Conservation (phyloP, 2,329 filamentous ascomycete genomes). For the Sporothrix luriei region DNA sequence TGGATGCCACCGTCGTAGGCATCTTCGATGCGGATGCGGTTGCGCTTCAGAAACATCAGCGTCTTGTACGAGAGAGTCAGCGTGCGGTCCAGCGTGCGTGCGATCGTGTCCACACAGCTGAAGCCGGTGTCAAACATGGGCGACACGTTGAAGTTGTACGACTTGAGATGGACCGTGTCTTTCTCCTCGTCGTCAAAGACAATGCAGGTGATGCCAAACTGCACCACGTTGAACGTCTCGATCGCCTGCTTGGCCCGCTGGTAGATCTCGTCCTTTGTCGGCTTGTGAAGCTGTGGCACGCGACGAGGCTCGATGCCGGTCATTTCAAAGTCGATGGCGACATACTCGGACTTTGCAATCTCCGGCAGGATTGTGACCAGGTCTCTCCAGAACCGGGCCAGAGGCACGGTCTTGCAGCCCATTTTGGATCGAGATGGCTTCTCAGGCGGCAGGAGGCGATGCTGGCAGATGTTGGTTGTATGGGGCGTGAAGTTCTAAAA, state of each 20-base stretch:
- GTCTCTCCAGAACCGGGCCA: constrained; percentile 39
- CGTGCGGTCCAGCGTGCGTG: constrained; percentile 39
- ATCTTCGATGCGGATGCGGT: constrained; percentile 39
- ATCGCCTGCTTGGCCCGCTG: constrained; percentile 40
- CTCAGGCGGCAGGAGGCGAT: not conserved
- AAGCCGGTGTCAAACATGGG: constrained; percentile 39
- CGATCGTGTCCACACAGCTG: constrained; percentile 32
- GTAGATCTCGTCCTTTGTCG: constrained; percentile 39
- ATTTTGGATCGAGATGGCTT: not conserved
- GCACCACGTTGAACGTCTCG: constrained; percentile 42
- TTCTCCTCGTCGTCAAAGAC: constrained; percentile 14
- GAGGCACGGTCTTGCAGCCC: constrained; percentile 39
- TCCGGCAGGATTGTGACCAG: constrained; percentile 41
- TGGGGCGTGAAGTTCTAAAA: not conserved
- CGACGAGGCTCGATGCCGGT: constrained; percentile 40
- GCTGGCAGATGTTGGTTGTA: not conserved
- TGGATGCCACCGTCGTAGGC: constrained; percentile 40
- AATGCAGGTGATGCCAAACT: constrained; percentile 46
- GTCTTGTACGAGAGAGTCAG: constrained; percentile 40
- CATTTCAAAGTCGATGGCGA: constrained; percentile 48
- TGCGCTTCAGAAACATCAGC: constrained; percentile 40
- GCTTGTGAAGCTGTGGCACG: not conserved
- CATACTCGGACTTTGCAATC: constrained; percentile 41
- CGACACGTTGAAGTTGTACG: constrained; percentile 43
- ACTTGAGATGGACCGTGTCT: constrained; percentile 31